Conservation (phyloP, 352 stramenopile species). For the Phytophthora fragariaefolia region DNA sequence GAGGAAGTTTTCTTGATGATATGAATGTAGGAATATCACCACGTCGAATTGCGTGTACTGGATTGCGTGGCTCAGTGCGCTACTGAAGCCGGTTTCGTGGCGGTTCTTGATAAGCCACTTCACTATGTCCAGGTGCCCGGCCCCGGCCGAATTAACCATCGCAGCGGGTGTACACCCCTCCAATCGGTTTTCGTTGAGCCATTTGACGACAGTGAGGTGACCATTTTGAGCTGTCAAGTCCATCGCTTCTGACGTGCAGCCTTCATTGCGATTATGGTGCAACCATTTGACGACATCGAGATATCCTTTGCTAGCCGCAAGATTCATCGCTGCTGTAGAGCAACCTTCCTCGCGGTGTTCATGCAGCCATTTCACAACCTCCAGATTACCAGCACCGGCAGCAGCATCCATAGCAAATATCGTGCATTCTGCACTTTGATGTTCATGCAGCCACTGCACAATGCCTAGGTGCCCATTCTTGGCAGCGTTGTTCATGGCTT, state of each 20-base stretch:
- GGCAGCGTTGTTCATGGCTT: slow-evolving; percentile 22
- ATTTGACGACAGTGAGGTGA: slow-evolving; percentile 22
- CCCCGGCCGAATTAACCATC: slow-evolving; percentile 23
- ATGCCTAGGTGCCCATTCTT: slow-evolving; percentile 13
- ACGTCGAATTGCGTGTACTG: slow-evolving; percentile 18
- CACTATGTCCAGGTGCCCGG: slow-evolving; percentile 18
- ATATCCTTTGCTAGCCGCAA: slow-evolving; percentile 7
- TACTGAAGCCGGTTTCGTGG: slow-evolving; percentile 11
- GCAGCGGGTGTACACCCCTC: slow-evolving; percentile 16
- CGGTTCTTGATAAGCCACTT: slow-evolving; percentile 25
- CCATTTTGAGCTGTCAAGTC: slow-evolving; percentile 17
- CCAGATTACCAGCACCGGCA: slow-evolving; percentile 9
- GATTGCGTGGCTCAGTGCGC: slow-evolving; percentile 14
- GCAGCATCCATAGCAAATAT: slow-evolving; percentile 19
- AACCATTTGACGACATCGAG: slow-evolving; percentile 28
- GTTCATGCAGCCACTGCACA: slow-evolving; percentile 26
- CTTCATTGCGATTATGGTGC: slow-evolving; percentile 18
- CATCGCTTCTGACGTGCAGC: slow-evolving; percentile 17
- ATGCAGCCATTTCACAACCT: slow-evolving; percentile 26
- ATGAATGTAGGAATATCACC: slow-evolving; percentile 21
- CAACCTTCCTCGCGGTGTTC: slow-evolving; percentile 23
- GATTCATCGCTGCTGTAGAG: slow-evolving; percentile 23
- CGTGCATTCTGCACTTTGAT: slow-evolving; percentile 25
- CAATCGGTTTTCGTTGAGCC: slow-evolving; percentile 14
- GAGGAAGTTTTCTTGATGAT: slow-evolving; percentile 8